Evolutionary conservation across 2,329 filamentous ascomycete species (phyloP).

Genomic region (Aureobasidium sp.): DNA sequence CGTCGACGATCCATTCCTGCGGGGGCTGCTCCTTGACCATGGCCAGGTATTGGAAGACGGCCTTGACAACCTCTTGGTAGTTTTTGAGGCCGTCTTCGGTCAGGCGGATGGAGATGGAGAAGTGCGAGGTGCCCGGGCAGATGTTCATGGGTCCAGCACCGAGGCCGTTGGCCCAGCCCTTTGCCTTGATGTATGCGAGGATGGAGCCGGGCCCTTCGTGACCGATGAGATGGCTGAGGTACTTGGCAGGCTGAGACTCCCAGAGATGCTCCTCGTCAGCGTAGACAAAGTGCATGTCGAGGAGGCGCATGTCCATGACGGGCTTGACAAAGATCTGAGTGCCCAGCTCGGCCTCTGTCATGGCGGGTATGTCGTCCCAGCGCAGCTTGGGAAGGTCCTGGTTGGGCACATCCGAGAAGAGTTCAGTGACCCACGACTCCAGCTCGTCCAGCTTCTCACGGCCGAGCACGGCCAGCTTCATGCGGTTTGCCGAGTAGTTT

Average conservation of each 20-base stretch:
- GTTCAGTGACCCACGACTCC: slow-evolving; percentile 72
- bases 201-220: slow-evolving; percentile 91
- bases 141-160: slow-evolving; percentile 67
- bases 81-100: slow-evolving; percentile 78
- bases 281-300: slow-evolving; percentile 77
- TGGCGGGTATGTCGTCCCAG: slow-evolving; percentile 56
- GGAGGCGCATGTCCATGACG: slow-evolving; percentile 74
- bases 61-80: slow-evolving; percentile 73
- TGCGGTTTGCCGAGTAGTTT: slow-evolving; percentile 86
- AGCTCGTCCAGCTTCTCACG: slow-evolving; percentile 73
- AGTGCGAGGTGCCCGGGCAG: slow-evolving; percentile 72
- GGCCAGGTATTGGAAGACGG: slow-evolving; percentile 84
- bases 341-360: slow-evolving; percentile 50
- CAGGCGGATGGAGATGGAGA: slow-evolving; percentile 68
- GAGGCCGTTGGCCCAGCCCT: slow-evolving; percentile 80
- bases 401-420: slow-evolving; percentile 74
- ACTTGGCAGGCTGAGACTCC: slow-evolving; percentile 73
- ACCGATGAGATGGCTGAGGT: slow-evolving; percentile 80
- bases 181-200: slow-evolving; percentile 78
- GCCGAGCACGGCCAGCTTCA: slow-evolving; percentile 84
- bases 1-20: slow-evolving; percentile 87
- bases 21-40: slow-evolving; percentile 72
- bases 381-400: slow-evolving; percentile 63
- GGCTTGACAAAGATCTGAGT: slow-evolving; percentile 81
- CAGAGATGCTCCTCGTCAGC: slow-evolving; percentile 73